Evolutionary conservation across 306 rosid genomes (phyloP).

Genomic region (Cicer bijugum): DNA sequence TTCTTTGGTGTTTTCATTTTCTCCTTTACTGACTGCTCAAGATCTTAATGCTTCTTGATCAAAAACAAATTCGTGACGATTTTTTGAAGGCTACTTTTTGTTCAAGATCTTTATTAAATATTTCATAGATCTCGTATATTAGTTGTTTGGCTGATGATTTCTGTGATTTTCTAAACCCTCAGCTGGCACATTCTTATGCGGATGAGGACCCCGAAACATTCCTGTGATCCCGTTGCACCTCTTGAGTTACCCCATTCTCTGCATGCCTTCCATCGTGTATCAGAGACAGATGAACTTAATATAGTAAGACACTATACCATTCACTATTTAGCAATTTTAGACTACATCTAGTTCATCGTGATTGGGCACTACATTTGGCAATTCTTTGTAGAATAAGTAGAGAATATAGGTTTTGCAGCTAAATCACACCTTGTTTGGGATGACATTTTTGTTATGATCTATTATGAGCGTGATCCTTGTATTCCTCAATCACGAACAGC

Average conservation of each 20-base stretch:
- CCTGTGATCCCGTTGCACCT: slow-evolving; percentile 88
- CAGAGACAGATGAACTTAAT: slow-evolving; percentile 69
- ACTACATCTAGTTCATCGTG: slow-evolving; percentile 33
- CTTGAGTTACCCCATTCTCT: slow-evolving; percentile 93
- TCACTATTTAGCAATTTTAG: slow-evolving; percentile 36
- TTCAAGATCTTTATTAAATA: slow-evolving; percentile 17
- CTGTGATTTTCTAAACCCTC: slow-evolving; percentile 44
- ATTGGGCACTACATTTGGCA: slow-evolving; percentile 24
- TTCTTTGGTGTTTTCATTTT: slow-evolving; percentile 22
- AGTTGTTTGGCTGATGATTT: slow-evolving; percentile 35
- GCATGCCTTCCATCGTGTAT: slow-evolving; percentile 85
- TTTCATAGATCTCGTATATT: slow-evolving; percentile 1
- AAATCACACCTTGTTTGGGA: background rate
- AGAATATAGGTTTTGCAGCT: slow-evolving; percentile 35
- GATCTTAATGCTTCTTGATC: slow-evolving; percentile 9
- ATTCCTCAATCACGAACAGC: slow-evolving; percentile 8
- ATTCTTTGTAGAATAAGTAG: slow-evolving; percentile 22
- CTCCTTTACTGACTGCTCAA: slow-evolving; percentile 36
- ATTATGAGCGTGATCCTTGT: slow-evolving; percentile 16
- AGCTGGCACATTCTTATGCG: slow-evolving; percentile 98
- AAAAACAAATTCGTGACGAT: slow-evolving; percentile 15
- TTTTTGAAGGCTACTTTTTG: slow-evolving; percentile 34
- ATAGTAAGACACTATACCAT: slow-evolving; percentile 49
- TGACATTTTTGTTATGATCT: slow-evolving; percentile 18
- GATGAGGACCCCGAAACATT: slow-evolving; percentile 74